Evolutionary conservation across 352 stramenopile species (phyloP).

Genomic region (Phytophthora brassicae): DNA sequence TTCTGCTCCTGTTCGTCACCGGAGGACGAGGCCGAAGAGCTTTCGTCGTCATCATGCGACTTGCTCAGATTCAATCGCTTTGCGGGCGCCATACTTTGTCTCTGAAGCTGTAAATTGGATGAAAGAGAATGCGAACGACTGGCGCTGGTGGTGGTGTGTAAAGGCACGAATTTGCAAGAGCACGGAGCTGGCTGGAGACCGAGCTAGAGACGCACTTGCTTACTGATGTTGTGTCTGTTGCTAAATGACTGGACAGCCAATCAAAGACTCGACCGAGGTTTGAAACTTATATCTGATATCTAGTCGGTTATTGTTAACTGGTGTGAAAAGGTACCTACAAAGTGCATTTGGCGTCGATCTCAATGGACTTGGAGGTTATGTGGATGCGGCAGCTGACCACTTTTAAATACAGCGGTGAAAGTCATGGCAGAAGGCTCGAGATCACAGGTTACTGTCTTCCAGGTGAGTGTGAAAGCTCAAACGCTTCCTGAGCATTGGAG

Average conservation of each 20-base stretch:
- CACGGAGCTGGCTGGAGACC: conserved; percentile 2
- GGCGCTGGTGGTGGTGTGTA: neutral
- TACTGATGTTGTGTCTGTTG: neutral
- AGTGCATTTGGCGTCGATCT: conserved; percentile 61
- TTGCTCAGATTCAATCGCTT: conserved; percentile 73
- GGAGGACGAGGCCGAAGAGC: conserved; percentile 42
- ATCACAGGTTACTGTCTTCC: conserved; percentile 24
- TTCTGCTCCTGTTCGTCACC: conserved; percentile 37
- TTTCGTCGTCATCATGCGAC: conserved; percentile 34
- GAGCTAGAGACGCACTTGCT: conserved; percentile 1
- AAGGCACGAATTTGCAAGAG: neutral
- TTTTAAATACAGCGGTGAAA: conserved; percentile 16
- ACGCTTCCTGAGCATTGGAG: conserved; percentile 26
- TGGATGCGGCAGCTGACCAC: conserved; percentile 17
- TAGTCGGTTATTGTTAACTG: neutral
- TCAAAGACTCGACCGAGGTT: neutral
- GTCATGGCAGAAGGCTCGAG: conserved; percentile 16
- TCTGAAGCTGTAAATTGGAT: conserved; percentile 7
- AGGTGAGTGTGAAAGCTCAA: conserved; percentile 35
- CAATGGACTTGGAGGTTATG: conserved; percentile 16
- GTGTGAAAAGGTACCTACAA: conserved; percentile 21
- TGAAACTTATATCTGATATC: neutral
- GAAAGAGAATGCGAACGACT: conserved; percentile 7
- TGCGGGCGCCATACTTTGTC: conserved; percentile 42
- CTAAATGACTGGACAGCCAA: conserved; percentile 29